These are phyloP conservation scores for Emergomyces pasteurianus DNA, from an alignment of 2,329 filamentous ascomycete genomes.

Conservation along the genomic window DNA sequence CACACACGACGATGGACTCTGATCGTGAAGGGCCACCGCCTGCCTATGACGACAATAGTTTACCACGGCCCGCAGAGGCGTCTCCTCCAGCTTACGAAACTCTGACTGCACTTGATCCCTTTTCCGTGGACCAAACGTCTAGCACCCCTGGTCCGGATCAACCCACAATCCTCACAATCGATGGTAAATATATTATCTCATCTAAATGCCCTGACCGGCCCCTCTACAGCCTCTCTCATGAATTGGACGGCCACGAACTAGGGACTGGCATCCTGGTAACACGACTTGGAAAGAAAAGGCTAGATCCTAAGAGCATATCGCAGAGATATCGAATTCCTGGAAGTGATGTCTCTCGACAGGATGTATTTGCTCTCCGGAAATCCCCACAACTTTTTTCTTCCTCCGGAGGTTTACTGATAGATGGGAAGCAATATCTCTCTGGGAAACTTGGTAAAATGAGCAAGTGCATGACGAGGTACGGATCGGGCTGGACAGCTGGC, in stretches of 20 bases:
- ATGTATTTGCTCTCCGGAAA: constrained; percentile 9
- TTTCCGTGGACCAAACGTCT: not conserved
- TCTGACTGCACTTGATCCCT: not conserved
- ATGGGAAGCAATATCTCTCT: constrained; percentile 7
- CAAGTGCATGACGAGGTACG: constrained; percentile 5
- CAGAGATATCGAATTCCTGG: not conserved
- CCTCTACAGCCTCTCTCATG: constrained; percentile 11
- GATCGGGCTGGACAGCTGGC: constrained; percentile 8
- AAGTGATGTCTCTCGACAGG: not conserved
- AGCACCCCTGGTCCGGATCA: not conserved
- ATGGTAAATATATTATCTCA: constrained; percentile 9
- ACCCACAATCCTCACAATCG: constrained; percentile 7
- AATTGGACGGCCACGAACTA: constrained; percentile 11
- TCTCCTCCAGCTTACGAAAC: constrained; percentile 8
- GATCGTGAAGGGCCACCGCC: not conserved
- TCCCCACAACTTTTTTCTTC: constrained; percentile 3
- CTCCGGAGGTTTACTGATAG: constrained; percentile 8
- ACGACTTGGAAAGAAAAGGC: constrained; percentile 5
- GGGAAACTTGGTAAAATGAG: constrained; percentile 9
- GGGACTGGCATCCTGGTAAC: constrained; percentile 8
- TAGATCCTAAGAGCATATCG: not conserved
- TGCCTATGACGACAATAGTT: not conserved
- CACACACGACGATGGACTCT: not conserved
- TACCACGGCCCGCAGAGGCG: not conserved
- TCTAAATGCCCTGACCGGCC: constrained; percentile 1